A percentile compares a stretch with the other conserved stretches of the same genome.
Evolutionary conservation across 371 early-diverging fungal species (phyloP).

Genomic region (Capniomyces stellatus): DNA sequence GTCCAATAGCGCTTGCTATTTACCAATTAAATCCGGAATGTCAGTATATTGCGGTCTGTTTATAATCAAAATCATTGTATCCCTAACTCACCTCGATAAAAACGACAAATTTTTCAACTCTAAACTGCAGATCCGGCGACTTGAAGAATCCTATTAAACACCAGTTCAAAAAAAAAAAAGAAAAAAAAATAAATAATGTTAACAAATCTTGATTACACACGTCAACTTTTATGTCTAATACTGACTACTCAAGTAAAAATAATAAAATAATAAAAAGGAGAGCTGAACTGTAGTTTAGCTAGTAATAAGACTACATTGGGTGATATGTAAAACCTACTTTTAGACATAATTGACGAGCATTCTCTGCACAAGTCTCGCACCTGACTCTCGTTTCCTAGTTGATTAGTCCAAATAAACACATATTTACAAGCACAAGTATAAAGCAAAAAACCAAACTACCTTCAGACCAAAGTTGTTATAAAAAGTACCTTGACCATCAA

Average conservation of each 20-base stretch:
- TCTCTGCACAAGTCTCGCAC: background rate
- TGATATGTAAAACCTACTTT: no score
- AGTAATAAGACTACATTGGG: no score
- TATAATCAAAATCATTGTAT: no score
- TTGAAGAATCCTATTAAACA: background rate
- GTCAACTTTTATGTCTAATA: no score
- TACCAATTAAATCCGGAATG: no score
- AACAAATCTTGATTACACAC: no score
- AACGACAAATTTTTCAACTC: conserved; percentile 1
- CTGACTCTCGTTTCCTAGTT: background rate
- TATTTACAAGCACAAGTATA: background rate
- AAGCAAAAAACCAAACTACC: background rate
- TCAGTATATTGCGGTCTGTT: no score
- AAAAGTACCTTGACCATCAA: background rate
- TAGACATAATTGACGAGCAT: background rate
- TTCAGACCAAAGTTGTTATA: background rate
- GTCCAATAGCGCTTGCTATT: background rate
- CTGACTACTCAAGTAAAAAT: no score
- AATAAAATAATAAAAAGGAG: no score
- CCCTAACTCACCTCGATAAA: background rate
- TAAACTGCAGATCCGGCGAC: background rate
- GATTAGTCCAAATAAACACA: no score
- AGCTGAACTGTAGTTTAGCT: no score
- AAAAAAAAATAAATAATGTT: no score
- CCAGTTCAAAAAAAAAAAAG: background rate